phyloP scores from a whole-genome alignment of 2,329 filamentous ascomycete species.

The Apiospora sp. region DNA sequence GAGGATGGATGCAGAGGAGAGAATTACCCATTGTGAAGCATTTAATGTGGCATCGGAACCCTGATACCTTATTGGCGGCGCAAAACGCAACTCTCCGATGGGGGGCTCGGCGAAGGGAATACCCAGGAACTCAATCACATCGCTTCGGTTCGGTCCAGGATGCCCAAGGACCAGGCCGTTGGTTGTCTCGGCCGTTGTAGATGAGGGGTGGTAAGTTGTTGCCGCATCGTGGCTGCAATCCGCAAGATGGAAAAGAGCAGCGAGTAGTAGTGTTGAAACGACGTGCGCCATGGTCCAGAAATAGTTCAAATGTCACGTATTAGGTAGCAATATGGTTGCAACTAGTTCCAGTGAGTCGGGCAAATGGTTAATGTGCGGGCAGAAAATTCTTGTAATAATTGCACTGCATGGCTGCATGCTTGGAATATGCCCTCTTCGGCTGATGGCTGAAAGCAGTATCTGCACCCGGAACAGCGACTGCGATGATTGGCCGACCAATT shows the following conservation, averaged over 20 bases:
- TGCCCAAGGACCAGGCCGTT: constrained; percentile 3
- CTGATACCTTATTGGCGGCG: background rate
- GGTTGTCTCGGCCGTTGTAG: background rate
- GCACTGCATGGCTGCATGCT: too few species aligned
- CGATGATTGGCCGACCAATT: too few species aligned
- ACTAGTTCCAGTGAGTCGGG: too few species aligned
- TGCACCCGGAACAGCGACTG: background rate
- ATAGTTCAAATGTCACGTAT: too few species aligned
- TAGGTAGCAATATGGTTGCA: too few species aligned
- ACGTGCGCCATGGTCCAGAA: background rate
- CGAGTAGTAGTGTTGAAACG: rapidly evolving
- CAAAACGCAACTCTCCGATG: background rate
- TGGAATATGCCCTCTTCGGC: background rate
- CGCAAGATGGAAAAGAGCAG: background rate
- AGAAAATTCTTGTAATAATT: too few species aligned
- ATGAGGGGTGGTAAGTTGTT: background rate
- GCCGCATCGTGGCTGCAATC: background rate
- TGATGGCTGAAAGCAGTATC: background rate
- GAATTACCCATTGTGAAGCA: background rate
- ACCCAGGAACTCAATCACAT: constrained; percentile 1
- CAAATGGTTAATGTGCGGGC: too few species aligned
- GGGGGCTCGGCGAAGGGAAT: background rate
- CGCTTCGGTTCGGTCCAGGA: background rate
- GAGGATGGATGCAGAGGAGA: background rate
- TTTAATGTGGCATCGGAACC: background rate